phyloP scores from a whole-genome alignment of 2,329 filamentous ascomycete genomes.

The Lachnellula suecica region DNA sequence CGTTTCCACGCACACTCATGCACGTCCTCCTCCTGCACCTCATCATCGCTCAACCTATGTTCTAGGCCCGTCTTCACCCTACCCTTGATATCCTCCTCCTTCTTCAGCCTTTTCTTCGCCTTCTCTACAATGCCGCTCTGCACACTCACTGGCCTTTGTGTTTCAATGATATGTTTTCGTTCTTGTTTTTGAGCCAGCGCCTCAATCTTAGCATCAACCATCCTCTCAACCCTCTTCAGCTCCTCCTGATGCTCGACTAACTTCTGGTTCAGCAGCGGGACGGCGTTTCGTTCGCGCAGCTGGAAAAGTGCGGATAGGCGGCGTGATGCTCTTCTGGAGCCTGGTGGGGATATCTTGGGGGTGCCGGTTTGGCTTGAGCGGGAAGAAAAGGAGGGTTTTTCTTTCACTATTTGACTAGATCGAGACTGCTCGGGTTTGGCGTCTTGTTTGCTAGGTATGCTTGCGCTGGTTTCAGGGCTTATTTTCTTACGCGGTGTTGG shows the following conservation, averaged over 20 bases:
- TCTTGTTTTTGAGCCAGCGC: neutral
- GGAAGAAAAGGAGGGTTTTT: neutral
- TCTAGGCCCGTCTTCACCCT: neutral
- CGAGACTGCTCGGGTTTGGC: neutral
- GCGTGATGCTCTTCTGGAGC: slow-evolving; percentile 9
- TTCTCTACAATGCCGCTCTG: too few species aligned
- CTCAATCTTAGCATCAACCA: slow-evolving; percentile 6
- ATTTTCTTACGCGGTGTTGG: neutral
- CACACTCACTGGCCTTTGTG: too few species aligned
- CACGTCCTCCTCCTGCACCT: neutral
- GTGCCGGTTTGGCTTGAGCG: neutral
- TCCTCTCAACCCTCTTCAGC: slow-evolving; percentile 5
- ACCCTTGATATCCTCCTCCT: slow-evolving; percentile 9
- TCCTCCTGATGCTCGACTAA: slow-evolving; percentile 16
- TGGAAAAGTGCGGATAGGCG: slow-evolving; percentile 8
- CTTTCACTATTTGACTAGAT: neutral
- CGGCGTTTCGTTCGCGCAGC: slow-evolving; percentile 3
- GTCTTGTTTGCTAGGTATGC: too few species aligned
- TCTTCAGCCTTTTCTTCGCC: slow-evolving; percentile 2
- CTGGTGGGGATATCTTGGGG: slow-evolving; percentile 3
- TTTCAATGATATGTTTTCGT: too few species aligned
- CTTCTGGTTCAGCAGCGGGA: slow-evolving; percentile 13
- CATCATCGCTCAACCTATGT: slow-evolving; percentile 8
- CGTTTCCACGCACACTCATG: too few species aligned
- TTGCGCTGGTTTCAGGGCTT: neutral